Base-by-base conservation (phyloP, 2,329 filamentous ascomycete species). In the Fusarium musae region DNA sequence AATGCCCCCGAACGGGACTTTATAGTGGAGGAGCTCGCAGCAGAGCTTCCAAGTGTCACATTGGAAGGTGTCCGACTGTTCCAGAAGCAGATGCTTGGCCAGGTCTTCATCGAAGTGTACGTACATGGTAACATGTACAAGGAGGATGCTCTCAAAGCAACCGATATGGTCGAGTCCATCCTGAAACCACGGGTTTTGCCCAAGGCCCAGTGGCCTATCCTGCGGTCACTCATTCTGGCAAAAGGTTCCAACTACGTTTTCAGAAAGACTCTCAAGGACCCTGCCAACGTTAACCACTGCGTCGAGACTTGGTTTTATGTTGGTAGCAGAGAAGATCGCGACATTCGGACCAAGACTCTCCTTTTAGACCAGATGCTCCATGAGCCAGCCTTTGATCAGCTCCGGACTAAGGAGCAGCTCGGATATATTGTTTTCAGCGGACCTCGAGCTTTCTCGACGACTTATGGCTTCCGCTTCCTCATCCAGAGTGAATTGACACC, bases 401-500 rank as follows among this genome's bases (percentile, higher is more conserved):
- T 99, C 12, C 91, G 96, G 56, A 98, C 96, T 47, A 98, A 98
- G 83, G 96, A 99, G 82, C 96, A 99, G 83, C 91, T 99, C 11
- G 96, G 96, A 17, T 99, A 99, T 77, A 93, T 99, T 59, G 96
- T 99, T 2, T 97, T 96, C 83, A 96, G 93, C 54, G 93, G 94
- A 34, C 87, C 91, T 16, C 87, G 92, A 43, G 88, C 89, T 59
- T 90, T 93, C 62, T 85, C 90, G n/a, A 95, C 93, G 2, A 96
- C 93, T 0, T 92, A 94, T 77, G 94, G 93, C 2, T 96, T 96
- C 82, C 90, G 95, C 10, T 93, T 99, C 72, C 89, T 98, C 70
- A 94, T 99, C 36, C 96, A 99, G 84, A 97, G 94, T 79, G 96
- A 99, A 83, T 92, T 92, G 79, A 91, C 92, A 5, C 92, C 93